Percentiles rank a stretch among this genome's conserved stretches.
phyloP scores from a whole-genome alignment of 2,329 filamentous ascomycete species.

The Colletotrichum coccodes region DNA sequence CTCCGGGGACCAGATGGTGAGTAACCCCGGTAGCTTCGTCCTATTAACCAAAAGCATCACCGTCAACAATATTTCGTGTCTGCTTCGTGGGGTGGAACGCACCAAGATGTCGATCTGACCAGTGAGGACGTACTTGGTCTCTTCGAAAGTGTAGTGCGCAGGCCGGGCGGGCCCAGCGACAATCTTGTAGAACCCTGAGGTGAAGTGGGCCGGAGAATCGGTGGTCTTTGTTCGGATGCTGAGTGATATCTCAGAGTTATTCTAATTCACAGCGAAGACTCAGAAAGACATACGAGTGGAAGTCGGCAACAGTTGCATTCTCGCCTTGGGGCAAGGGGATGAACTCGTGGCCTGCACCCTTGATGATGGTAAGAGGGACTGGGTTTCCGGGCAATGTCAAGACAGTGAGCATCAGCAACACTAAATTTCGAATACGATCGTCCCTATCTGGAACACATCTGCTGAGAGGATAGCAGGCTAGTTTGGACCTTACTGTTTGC shows the following conservation, averaged over 20 bases:
- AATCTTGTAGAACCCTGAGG: conserved; percentile 31
- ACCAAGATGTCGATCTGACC: conserved; percentile 27
- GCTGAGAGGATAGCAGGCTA: too few relatives aligned
- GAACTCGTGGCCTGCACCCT: conserved; percentile 28
- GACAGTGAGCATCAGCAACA: too few relatives aligned
- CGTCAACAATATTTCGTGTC: not conserved
- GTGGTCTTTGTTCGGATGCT: conserved; percentile 21
- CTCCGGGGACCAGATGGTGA: conserved; percentile 3
- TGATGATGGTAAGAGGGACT: conserved; percentile 29
- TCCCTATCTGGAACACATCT: too few relatives aligned
- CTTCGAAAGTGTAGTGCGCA: conserved; percentile 36
- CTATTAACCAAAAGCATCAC: not conserved
- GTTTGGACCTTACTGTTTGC: too few relatives aligned
- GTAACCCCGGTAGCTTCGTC: conserved; percentile 13
- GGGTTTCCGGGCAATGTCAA: conserved; percentile 31
- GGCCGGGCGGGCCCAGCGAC: conserved; percentile 21
- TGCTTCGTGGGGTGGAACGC: not conserved
- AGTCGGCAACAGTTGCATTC: conserved; percentile 30
- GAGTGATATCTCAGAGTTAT: not conserved
- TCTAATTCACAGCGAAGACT: too few relatives aligned
- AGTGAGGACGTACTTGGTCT: conserved; percentile 41
- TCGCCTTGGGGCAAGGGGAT: conserved; percentile 28
- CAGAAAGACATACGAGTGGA: conserved; percentile 16
- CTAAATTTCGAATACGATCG: too few relatives aligned
- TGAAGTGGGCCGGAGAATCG: conserved; percentile 3